Evolutionary conservation across 495 filamentous ascomycete species (phyloP).

Genomic region (Glutinoglossum americanum): DNA sequence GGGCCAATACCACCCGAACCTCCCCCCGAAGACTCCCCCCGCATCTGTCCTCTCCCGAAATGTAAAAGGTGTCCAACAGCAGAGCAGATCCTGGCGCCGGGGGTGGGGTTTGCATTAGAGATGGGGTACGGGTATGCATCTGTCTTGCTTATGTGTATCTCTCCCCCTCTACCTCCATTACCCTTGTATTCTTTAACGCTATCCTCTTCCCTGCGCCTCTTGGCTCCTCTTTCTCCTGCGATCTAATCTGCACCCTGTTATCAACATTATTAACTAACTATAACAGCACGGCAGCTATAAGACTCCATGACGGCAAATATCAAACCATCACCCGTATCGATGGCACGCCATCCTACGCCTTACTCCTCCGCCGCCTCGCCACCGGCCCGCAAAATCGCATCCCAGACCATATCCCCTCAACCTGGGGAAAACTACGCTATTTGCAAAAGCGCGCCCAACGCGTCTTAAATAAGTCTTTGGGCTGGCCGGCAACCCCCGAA

Average conservation of each 20-base stretch:
- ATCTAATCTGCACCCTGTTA: neutral
- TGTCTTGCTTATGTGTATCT: neutral
- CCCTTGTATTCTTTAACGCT: neutral
- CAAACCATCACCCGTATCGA: neutral
- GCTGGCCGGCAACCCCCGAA: neutral
- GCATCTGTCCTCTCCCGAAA: neutral
- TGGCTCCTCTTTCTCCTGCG: neutral
- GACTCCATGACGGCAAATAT: neutral
- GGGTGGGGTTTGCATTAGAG: neutral
- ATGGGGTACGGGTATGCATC: neutral
- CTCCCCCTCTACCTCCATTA: neutral
- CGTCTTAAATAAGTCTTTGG: neutral
- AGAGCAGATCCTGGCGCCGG: neutral
- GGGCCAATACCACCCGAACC: neutral
- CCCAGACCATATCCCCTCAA: neutral
- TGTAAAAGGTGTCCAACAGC: neutral
- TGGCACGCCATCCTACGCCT: neutral
- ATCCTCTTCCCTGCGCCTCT: neutral
- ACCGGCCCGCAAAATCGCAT: neutral
- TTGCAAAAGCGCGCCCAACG: neutral
- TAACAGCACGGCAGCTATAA: neutral
- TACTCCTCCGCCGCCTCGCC: neutral
- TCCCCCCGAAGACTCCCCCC: neutral
- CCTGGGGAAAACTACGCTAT: neutral
- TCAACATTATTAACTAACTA: neutral